Evolutionary conservation across 2,329 filamentous ascomycete species (phyloP), one percentile per base, ranked within the genome.

Genomic region (Cercospora brassicicola): DNA sequence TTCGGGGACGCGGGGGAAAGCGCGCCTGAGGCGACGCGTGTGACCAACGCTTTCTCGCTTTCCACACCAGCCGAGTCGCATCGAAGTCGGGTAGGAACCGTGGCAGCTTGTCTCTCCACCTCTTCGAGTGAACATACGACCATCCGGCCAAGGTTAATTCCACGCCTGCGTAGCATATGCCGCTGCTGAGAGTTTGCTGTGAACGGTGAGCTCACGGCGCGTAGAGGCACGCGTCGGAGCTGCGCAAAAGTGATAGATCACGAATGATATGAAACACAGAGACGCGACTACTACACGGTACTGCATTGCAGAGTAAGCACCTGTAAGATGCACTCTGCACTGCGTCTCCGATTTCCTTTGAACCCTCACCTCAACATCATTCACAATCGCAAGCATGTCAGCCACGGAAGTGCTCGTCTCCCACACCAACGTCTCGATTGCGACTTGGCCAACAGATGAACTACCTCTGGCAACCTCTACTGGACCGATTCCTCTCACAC

Each of bases 271-370:
- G 60, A 62, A 62, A 62, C 60, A 53, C 39, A 20, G 10, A 26
- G 45, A 62, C 42, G 60, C 60, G 60, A 62, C 60, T 42, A 62
- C 26, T 5, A 62, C 60, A 62, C 60, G 60, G 39, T 33, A 10
- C 8, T 62, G 60, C 39, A 51, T 53, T 18, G 18, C 39, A 39
- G 31, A 60, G 31, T 13, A 56, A 56, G 51, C 51, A 56, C 28
- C 28, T 30, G 11, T 18, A 28, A 15, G 23, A 23, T 56, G 51
- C 51, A 15, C 51, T n/a, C 23, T 56, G 26, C 53, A 28, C 45
- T 51, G 45, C 45, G 9, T 51, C 18, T 51, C 18, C 5, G 45
- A 23, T 11, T 23, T 3, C 45, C 18, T 51, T 11, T 39, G 36
- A 13, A 51, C 45, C 18, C 9, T 51, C 45, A 51, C 45, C 18